phyloP scores from a whole-genome alignment of 2,329 filamentous ascomycete genomes.

The Talaromyces islandicus region DNA sequence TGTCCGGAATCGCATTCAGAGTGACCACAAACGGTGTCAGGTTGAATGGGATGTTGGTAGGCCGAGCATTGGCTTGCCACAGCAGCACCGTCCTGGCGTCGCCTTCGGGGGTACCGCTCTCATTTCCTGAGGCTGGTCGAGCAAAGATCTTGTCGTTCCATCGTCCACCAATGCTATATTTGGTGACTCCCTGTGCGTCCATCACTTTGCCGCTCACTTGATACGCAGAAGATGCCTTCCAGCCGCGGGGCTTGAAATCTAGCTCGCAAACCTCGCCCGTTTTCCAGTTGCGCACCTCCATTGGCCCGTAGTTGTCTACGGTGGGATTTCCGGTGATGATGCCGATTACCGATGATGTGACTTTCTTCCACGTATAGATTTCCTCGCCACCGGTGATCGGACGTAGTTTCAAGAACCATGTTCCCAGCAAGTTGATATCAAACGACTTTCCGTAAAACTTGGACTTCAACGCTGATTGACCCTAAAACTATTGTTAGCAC shows the following conservation, averaged over 20 bases:
- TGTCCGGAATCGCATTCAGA: conserved; percentile 85
- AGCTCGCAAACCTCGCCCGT: conserved; percentile 85
- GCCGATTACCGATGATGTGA: conserved; percentile 93
- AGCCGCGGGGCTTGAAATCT: conserved; percentile 92
- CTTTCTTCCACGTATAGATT: conserved; percentile 98
- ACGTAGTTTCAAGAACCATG: conserved; percentile 87
- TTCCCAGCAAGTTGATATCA: conserved; percentile 91
- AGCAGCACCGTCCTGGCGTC: conserved; percentile 76
- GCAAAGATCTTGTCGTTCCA: conserved; percentile 99
- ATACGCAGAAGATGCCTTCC: conserved; percentile 90
- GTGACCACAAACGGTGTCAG: conserved; percentile 93
- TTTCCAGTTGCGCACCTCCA: conserved; percentile 97
- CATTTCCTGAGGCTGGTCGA: conserved; percentile 83
- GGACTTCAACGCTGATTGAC: conserved; percentile 88
- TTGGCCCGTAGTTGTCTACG: conserved; percentile 95
- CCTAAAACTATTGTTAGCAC: conserved; percentile 41
- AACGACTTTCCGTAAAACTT: conserved; percentile 98
- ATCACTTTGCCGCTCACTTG: conserved; percentile 81
- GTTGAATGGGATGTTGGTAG: conserved; percentile 87
- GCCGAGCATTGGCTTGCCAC: conserved; percentile 82
- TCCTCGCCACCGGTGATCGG: conserved; percentile 72
- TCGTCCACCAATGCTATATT: conserved; percentile 83
- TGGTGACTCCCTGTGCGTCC: conserved; percentile 70
- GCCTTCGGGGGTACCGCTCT: conserved; percentile 58
- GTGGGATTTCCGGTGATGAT: conserved; percentile 96